phyloP scores from a whole-genome alignment of 2,329 filamentous ascomycete genomes.

The Pleurostoma richardsiae region DNA sequence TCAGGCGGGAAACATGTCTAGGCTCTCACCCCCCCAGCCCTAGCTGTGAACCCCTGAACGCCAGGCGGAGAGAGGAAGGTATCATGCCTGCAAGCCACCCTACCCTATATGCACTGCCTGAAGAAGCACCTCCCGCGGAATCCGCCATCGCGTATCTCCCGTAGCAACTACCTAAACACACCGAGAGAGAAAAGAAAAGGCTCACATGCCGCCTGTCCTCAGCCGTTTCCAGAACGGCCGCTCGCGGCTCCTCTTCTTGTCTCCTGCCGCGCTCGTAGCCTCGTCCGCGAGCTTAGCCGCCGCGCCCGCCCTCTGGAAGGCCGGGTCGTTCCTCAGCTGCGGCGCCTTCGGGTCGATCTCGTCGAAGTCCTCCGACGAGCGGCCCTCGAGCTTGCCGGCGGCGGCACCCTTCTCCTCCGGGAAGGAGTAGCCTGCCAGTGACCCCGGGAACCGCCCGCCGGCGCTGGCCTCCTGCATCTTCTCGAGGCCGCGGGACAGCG shows the following conservation, averaged over 20 bases:
- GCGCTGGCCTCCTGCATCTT: conserved; percentile 22
- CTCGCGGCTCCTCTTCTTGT: conserved; percentile 8
- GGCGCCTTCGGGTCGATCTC: conserved; percentile 39
- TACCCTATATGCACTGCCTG: too few relatives aligned
- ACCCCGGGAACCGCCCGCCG: background rate
- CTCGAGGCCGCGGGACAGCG: conserved; percentile 22
- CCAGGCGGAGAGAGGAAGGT: too few relatives aligned
- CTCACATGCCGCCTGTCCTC: background rate
- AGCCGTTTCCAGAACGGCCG: conserved; percentile 18
- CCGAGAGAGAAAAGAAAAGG: too few relatives aligned
- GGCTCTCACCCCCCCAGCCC: too few relatives aligned
- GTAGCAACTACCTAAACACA: too few relatives aligned
- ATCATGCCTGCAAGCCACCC: too few relatives aligned
- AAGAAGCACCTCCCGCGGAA: too few relatives aligned
- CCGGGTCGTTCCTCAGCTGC: conserved; percentile 42
- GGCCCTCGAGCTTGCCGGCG: conserved; percentile 9
- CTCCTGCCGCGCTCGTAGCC: background rate
- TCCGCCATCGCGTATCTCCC: too few relatives aligned
- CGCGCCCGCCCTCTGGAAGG: conserved; percentile 15
- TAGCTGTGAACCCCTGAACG: too few relatives aligned
- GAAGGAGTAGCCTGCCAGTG: conserved; percentile 6
- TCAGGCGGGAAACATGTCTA: too few relatives aligned
- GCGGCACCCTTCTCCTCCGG: conserved; percentile 1
- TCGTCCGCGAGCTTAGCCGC: background rate
- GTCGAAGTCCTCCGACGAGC: conserved; percentile 16